Percentiles rank a stretch among this genome's conserved stretches.
Evolutionary conservation across 441 rosid species (phyloP).

Genomic region (Caryocar brasiliense): DNA sequence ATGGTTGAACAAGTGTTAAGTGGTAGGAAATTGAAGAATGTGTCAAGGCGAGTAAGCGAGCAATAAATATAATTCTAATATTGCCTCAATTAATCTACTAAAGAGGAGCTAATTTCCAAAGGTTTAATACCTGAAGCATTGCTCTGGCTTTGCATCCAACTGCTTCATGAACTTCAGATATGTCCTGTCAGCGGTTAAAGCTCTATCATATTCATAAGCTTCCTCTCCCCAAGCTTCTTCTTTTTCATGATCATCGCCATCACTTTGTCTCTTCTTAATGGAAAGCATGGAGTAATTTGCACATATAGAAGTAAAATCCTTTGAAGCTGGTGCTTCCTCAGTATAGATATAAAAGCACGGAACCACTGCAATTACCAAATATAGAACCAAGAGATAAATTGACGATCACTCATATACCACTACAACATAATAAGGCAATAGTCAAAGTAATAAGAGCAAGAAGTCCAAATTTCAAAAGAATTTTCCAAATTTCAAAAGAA

Average conservation of each 20-base stretch:
- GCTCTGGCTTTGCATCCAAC: conserved; percentile 69
- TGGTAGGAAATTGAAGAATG: too few species aligned
- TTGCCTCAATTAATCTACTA: background rate
- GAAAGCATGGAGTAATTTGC: conserved; percentile 36
- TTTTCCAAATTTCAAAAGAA: too few species aligned
- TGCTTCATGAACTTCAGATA: conserved; percentile 80
- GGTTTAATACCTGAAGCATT: conserved; percentile 68
- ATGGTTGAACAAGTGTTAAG: background rate
- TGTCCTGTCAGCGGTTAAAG: conserved; percentile 68
- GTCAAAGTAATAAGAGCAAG: background rate
- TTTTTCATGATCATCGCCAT: conserved; percentile 30
- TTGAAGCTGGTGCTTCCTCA: conserved; percentile 31
- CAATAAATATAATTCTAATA: too few species aligned
- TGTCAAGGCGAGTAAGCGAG: too few species aligned
- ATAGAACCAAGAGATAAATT: background rate
- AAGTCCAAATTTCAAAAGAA: background rate
- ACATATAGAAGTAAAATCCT: conserved; percentile 28
- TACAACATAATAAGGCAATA: background rate
- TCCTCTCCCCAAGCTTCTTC: conserved; percentile 69
- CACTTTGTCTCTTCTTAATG: conserved; percentile 30
- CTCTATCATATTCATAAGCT: conserved; percentile 70
- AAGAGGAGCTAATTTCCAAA: background rate
- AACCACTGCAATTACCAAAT: conserved; percentile 37
- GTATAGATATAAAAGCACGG: conserved; percentile 86
- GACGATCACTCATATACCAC: background rate